These are phyloP conservation scores for Pseudogymnoascus destructans DNA, from an alignment of 2,329 filamentous ascomycete species.

Conservation along the genomic window DNA sequence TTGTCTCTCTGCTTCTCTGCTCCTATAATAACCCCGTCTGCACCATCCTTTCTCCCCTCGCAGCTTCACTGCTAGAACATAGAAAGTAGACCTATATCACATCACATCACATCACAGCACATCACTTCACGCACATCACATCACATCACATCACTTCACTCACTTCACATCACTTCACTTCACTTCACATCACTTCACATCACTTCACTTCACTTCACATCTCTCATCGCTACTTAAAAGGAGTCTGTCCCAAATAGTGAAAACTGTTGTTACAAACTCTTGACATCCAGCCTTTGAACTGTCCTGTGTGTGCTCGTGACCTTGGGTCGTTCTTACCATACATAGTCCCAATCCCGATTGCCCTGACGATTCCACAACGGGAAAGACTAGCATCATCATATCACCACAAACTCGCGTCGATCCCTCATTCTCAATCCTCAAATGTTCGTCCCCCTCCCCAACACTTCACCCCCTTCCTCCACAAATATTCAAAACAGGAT, in stretches of 20 bases:
- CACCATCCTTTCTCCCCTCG: background rate
- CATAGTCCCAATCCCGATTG: background rate
- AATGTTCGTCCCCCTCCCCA: background rate
- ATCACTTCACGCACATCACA: no score
- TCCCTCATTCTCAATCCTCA: background rate
- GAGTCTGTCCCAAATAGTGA: background rate
- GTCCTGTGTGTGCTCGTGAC: constrained; percentile 2
- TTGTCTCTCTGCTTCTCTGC: background rate
- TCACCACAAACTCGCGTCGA: background rate
- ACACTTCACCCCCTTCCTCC: background rate
- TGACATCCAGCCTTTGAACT: background rate
- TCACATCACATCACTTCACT: no score
- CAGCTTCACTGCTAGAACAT: background rate
- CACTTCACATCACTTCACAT: no score
- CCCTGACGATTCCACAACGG: constrained; percentile 2
- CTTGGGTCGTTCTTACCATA: background rate
- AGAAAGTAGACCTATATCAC: background rate
- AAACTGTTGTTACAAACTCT: background rate
- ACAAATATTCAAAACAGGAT: background rate
- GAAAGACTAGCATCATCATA: background rate
- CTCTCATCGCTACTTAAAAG: background rate
- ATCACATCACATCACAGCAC: background rate
- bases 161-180: no score
- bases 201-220: background rate
- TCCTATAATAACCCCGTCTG: background rate